A percentile compares a stretch with the other conserved stretches of the same genome.
Evolutionary conservation across 495 filamentous ascomycete genomes (phyloP).

Genomic region (Penicillium goetzii): DNA sequence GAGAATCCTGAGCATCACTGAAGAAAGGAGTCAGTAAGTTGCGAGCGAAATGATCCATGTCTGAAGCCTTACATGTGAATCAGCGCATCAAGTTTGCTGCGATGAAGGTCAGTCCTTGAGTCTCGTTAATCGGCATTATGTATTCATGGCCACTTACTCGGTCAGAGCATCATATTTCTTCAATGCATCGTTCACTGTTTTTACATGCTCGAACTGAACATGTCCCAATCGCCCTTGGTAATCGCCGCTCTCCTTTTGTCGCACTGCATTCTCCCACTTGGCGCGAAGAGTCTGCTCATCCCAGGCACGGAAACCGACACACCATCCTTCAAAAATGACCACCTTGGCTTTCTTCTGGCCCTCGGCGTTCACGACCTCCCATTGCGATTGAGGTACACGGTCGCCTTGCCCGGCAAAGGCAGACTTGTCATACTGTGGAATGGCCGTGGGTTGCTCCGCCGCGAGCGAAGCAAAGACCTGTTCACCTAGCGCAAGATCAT

Average conservation of each 20-base stretch:
- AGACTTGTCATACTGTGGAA: constrained; percentile 86
- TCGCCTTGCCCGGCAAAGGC: constrained; percentile 78
- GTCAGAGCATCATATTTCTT: constrained; percentile 73
- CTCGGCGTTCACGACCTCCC: constrained; percentile 64
- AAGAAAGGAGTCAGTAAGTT: constrained; percentile 9
- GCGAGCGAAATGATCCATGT: too few species aligned
- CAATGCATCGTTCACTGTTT: constrained; percentile 73
- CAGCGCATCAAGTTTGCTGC: constrained; percentile 72
- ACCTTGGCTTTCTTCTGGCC: constrained; percentile 54
- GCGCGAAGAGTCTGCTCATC: constrained; percentile 53
- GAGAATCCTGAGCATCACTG: constrained; percentile 74
- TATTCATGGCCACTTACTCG: constrained; percentile 45
- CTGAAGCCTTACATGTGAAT: constrained; percentile 70
- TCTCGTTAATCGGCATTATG: background rate
- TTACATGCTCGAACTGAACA: constrained; percentile 68
- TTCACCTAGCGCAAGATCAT: constrained; percentile 71
- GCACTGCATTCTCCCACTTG: constrained; percentile 60
- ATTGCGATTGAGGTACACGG: constrained; percentile 61
- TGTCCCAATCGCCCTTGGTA: constrained; percentile 56
- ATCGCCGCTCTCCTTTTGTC: constrained; percentile 43
- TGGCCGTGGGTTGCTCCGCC: constrained; percentile 52
- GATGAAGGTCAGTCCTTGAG: constrained; percentile 19
- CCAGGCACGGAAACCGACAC: constrained; percentile 80
- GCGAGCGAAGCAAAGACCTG: constrained; percentile 65
- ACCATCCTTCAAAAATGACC: constrained; percentile 90